Evolutionary conservation across 495 filamentous ascomycete genomes (phyloP), one percentile per base, ranked within the genome.

Genomic region (Penicillium canariense): DNA sequence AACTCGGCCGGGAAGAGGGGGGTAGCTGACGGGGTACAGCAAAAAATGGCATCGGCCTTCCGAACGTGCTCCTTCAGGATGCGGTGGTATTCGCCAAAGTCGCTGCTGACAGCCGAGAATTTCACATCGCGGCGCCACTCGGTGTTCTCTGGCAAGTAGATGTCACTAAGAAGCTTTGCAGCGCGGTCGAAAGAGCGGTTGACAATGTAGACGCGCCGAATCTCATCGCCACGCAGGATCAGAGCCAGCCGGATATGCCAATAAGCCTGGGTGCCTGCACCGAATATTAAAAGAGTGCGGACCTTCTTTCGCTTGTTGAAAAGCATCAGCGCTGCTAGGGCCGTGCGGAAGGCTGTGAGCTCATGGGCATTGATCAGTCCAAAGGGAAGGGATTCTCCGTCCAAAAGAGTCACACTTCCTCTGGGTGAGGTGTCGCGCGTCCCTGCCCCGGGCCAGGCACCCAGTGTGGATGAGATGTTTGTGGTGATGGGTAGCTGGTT

Each of bases 271-370:
- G 85, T 82, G 20, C 93, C 93, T 11, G 87, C 84, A n/a, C 93
- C 94, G 66, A 98, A 97, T 46, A 96, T 86, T 25, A 85, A 81
- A 2, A 96, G 56, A 10, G 85, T 90, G 58, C 85, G 83, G 26
- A 93, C 83, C 42, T 78, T 72, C 36, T 77, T 71, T 46, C 94
- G 88, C 59, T 83, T 85, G 46, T 77, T 80, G 43, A 97, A 81
- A 0, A 96, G 77, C 65, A 89, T 83, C 18, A 86, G 81, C 2
- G 89, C 85, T 0, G 87, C 86, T 28, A 97, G 80, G 1, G 94
- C 93, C 3, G 94, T 97, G 54, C 94, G 89, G 74, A 96, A 98
- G 8, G 90, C 90, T 2, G 94, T 97, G 12, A 97, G 66, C 52
- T 91, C 89, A 65, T 86, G 81, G 17, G 93, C 94, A 62, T 91